phyloP scores from a whole-genome alignment of 495 filamentous ascomycete genomes.

The Penicillium crystallinum region DNA sequence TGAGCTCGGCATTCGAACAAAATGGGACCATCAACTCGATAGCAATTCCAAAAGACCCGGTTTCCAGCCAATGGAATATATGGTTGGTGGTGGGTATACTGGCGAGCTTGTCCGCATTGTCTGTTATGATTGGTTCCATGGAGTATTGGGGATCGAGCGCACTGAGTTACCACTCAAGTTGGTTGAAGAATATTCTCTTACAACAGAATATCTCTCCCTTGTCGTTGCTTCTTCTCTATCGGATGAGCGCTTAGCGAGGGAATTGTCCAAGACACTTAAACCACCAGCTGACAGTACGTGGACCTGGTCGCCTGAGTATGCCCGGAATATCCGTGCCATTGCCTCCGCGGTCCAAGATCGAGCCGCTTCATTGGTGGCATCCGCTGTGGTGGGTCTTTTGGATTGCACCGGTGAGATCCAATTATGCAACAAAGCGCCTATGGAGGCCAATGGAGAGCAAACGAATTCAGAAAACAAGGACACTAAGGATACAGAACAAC shows the following conservation, averaged over 20 bases:
- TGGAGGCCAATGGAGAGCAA: background rate
- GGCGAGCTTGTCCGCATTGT: constrained; percentile 68
- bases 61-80: constrained; percentile 78
- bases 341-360: constrained; percentile 56
- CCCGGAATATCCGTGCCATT: constrained; percentile 47
- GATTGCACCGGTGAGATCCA: constrained; percentile 55
- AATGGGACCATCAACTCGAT: constrained; percentile 63
- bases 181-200: constrained; percentile 48
- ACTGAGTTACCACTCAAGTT: constrained; percentile 45
- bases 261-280: constrained; percentile 45
- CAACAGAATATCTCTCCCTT: constrained; percentile 61
- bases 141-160: constrained; percentile 18
- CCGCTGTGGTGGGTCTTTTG: constrained; percentile 59
- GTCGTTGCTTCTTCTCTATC: constrained; percentile 41
- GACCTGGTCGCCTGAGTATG: constrained; percentile 53
- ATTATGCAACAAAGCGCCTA: constrained; percentile 5
- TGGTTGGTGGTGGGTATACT: constrained; percentile 70
- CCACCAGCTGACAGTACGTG: constrained; percentile 36
- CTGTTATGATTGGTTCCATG: constrained; percentile 54
- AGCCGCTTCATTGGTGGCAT: constrained; percentile 60
- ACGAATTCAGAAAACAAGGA: background rate
- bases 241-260: constrained; percentile 35
- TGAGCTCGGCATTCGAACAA: constrained; percentile 52
- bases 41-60: constrained; percentile 56
- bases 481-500: background rate